Evolutionary conservation across 305 asterid genomes (phyloP), one percentile per base, ranked within the genome.

Genomic region (Striga hermonthica): DNA sequence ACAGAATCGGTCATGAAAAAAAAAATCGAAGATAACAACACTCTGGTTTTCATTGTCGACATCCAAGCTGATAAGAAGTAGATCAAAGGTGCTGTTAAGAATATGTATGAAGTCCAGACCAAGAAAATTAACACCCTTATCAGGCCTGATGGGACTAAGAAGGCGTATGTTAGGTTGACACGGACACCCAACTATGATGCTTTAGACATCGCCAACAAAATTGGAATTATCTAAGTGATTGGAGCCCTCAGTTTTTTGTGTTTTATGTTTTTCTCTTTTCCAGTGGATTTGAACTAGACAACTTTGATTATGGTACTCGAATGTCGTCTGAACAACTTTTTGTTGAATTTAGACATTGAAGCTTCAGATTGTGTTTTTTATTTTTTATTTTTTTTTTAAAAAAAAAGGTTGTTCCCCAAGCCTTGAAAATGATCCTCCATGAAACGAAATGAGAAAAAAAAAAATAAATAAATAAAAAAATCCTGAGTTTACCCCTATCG

Each of bases 141-240:
- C 80, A 76, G 96, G 90, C 96, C 96, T 0, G 92, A 89, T 60
- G 96, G 94, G 6, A 86, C 91, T 2, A 88, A 86, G 77, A 88
- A 88, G 82, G 91, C 95, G 1, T 82, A 88, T 40, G 91, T 84
- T 40, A 76, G 91, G 76, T 75, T 88, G 78, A 88, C n/a, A n/a
- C n/a, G n/a, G n/a, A n/a, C 91, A 9, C 96, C 91, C 0, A 91
- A 88, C 68, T 84, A 74, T 41, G 95, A 88, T 79, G 96, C 95
- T 47, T 70, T 86, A 65, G 91, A 85, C 16, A 89, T 88, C 3
- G 96, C 94, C 12, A 86, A 88, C 84, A 86, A 86, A 63, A 88
- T 88, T 2, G 94, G 89, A 43, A 88, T 88, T 10, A 82, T 86
- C 78, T 82, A 85, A 82, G 68, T 47, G 10, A 47, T 43, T 1